phyloP scores from a whole-genome alignment of 371 early-diverging fungal genomes.

The Rhizopus delemar region DNA sequence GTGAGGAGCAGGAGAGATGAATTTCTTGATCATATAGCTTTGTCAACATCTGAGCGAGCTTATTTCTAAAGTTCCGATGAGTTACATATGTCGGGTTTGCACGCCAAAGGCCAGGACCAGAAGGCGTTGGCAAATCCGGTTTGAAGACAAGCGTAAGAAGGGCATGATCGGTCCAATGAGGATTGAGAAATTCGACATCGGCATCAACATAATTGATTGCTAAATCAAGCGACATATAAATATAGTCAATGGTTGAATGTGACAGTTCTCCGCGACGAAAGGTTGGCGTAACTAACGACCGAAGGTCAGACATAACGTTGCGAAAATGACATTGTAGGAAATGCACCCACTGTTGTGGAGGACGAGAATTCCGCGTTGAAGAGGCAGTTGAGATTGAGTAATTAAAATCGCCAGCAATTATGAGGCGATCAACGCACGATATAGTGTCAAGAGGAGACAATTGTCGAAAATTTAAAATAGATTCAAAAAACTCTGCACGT shows the following conservation, averaged over 20 bases:
- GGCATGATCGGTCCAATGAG: constrained; percentile 13
- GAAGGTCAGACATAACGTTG: not conserved
- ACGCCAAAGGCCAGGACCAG: constrained; percentile 8
- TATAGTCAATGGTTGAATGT: constrained; percentile 3
- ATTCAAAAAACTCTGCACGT: not conserved
- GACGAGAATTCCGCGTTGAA: too few species aligned
- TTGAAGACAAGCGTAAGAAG: not conserved
- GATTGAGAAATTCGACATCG: not conserved
- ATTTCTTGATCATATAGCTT: not conserved
- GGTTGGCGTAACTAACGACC: not conserved
- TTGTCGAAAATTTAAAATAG: not conserved
- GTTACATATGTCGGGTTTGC: constrained; percentile 1
- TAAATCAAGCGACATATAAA: not conserved
- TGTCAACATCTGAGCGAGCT: not conserved
- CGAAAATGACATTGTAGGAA: not conserved
- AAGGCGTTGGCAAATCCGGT: not conserved
- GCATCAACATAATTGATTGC: not conserved
- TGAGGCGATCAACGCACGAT: not conserved
- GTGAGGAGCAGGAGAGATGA: not conserved
- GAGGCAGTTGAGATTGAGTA: not conserved
- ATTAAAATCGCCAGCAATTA: not conserved
- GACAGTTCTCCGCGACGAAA: not conserved
- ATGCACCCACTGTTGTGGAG: not conserved
- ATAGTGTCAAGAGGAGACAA: not conserved
- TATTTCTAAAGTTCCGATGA: not conserved